Percentiles rank a stretch among this genome's conserved stretches.
phyloP scores from a whole-genome alignment of 2,329 filamentous ascomycete genomes.

The Calonectria multiphialidica region DNA sequence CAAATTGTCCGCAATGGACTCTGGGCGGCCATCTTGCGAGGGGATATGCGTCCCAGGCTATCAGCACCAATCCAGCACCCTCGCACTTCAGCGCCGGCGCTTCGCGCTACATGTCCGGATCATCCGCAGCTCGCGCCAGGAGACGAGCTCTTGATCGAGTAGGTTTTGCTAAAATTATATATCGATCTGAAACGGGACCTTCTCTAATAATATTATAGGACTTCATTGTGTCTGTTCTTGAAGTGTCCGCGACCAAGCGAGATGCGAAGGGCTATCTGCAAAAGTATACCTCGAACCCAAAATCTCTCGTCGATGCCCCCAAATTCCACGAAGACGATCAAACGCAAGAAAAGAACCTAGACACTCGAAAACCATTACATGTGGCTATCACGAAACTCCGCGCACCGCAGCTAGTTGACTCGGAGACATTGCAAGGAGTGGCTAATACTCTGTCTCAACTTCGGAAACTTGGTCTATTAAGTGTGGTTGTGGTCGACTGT shows the following conservation, averaged over 20 bases:
- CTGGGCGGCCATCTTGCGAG: constrained; percentile 14
- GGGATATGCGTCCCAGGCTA: constrained; percentile 30
- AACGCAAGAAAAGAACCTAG: constrained; percentile 20
- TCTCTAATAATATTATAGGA: constrained; percentile 65
- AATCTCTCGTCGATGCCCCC: constrained; percentile 39
- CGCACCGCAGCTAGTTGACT: constrained; percentile 77
- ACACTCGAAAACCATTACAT: constrained; percentile 57
- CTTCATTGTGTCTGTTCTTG: constrained; percentile 87
- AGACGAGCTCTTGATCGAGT: constrained; percentile 50
- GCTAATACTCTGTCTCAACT: constrained; percentile 88
- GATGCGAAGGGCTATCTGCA: constrained; percentile 94
- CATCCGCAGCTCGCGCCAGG: constrained; percentile 45
- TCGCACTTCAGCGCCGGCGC: constrained; percentile 30
- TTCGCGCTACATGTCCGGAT: constrained; percentile 45
- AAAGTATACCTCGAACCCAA: constrained; percentile 71
- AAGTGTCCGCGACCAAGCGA: constrained; percentile 90
- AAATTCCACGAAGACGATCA: constrained; percentile 52
- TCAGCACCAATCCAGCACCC: constrained; percentile 13
- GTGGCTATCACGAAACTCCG: constrained; percentile 89
- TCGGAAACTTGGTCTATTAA: constrained; percentile 82
- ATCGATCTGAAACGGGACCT: neutral
- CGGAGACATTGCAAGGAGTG: constrained; percentile 78
- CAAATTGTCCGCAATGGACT: constrained; percentile 19
- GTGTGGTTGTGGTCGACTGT: constrained; percentile 86
- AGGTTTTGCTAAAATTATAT: constrained; percentile 8